Evolutionary conservation across 345 rosid species (phyloP).

Genomic region (Euphorbia pulcherrima): DNA sequence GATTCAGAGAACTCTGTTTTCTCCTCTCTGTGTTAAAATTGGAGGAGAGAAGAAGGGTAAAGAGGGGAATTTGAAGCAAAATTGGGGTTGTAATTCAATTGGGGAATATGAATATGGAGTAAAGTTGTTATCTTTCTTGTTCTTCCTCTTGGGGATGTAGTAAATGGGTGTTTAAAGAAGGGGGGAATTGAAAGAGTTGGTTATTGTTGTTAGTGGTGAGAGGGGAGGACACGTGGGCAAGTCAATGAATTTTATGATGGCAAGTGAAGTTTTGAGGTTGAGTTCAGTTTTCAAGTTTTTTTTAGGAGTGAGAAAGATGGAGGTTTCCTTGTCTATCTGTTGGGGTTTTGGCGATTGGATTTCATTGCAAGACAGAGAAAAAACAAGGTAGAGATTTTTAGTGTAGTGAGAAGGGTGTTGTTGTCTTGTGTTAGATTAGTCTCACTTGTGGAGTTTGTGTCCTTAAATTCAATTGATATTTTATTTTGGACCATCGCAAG

Average conservation of each 20-base stretch:
- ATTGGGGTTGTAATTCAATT: not conserved
- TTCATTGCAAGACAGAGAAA: conserved; percentile 23
- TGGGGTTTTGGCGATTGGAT: conserved; percentile 36
- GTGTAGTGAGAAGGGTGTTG: not conserved
- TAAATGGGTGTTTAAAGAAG: conserved; percentile 10
- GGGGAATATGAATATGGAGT: not conserved
- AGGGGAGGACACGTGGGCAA: conserved; percentile 66
- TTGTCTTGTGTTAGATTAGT: not conserved
- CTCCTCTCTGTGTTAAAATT: conserved; percentile 18
- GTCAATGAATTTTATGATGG: conserved; percentile 11
- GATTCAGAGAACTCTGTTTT: conserved; percentile 26
- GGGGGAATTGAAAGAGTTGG: conserved; percentile 27
- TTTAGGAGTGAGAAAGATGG: conserved; percentile 8
- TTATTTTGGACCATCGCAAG: not conserved
- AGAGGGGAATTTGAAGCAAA: conserved; percentile 2
- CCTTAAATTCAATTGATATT: not conserved
- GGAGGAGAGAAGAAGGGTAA: conserved; percentile 11
- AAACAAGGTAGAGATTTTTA: conserved; percentile 15
- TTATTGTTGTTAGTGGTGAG: conserved; percentile 56
- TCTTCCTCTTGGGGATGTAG: conserved; percentile 14
- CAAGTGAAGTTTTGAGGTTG: conserved; percentile 43
- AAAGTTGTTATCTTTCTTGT: conserved; percentile 9
- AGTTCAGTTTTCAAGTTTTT: conserved; percentile 31
- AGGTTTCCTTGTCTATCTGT: conserved; percentile 33
- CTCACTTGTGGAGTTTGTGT: not conserved